Evolutionary conservation across 2,329 filamentous ascomycete species (phyloP), one percentile per base, ranked within the genome.

Genomic region (Orbilia blumenaviensis): DNA sequence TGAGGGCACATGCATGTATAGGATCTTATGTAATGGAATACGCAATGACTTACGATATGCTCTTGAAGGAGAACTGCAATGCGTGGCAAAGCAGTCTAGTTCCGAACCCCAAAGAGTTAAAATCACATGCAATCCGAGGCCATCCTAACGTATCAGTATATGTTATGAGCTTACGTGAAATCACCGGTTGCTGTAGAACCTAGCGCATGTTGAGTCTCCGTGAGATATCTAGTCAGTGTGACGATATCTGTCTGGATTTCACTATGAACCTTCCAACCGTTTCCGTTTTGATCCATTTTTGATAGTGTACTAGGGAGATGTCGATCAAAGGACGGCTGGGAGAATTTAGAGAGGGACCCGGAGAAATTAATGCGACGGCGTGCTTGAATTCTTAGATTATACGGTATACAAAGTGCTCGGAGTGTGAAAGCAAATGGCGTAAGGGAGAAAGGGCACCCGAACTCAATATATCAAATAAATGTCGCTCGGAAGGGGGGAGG

Each of bases 31-130:
- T n/a, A n/a, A n/a, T n/a, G n/a, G n/a, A n/a, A n/a, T n/a, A n/a
- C n/a, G n/a, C n/a, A n/a, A 60, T 56, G 16, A 14, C 78, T 61
- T 80, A 80, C 81, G 95, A 93, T 84, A 99, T 99, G 79, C 93
- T 96, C 87, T 99, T 99, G 91, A 99, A 99, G 79, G 95, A 94
- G 87, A 98, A 99, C 84, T 98, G 95, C 74, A 99, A 91, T 76
- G 95, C 94, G 83, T 99, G 95, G 87, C 93, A 97, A 75, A 99
- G 89, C 63, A 99, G 88, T 81, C 94, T 97, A 81, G 62, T 32
- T 18, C 41, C 21, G 12, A 54, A 63, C 23, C 10, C 38, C 7
- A 34, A 34, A n/a, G 41, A 25, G 25, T 62, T 21, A 58, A 52
- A 48, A 25, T 18, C 25, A 23, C 44, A 46, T 29, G 50, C 18